Evolutionary conservation across 495 filamentous ascomycete species (phyloP).

Genomic region (Penicillium ochrochloron): DNA sequence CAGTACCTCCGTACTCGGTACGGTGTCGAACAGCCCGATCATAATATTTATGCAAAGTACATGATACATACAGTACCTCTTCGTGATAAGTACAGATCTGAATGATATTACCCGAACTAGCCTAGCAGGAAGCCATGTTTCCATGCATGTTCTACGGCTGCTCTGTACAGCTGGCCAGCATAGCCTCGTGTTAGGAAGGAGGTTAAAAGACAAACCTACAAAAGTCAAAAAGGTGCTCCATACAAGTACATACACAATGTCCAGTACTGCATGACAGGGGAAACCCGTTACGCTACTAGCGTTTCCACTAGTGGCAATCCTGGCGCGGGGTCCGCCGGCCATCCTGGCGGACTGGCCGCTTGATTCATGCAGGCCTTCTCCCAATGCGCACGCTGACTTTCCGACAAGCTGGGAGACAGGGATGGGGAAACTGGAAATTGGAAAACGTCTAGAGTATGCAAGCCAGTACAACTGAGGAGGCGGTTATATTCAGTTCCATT

Average conservation of each 20-base stretch:
- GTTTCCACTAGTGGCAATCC: conserved; percentile 16
- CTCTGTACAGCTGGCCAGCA: conserved; percentile 28
- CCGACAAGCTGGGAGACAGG: neutral
- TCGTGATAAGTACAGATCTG: neutral
- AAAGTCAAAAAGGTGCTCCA: neutral
- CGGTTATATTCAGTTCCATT: neutral
- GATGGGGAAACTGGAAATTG: neutral
- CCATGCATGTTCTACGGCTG: conserved; percentile 53
- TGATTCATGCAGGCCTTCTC: conserved; percentile 7
- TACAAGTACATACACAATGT: neutral
- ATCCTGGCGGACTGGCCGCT: conserved; percentile 13
- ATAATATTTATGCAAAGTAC: neutral
- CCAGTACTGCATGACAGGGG: conserved; percentile 25
- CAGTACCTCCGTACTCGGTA: conserved; percentile 1
- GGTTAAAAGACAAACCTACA: neutral
- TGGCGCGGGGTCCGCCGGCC: conserved; percentile 17
- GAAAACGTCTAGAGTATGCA: neutral
- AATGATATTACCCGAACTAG: conserved; percentile 3
- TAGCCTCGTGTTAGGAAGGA: conserved; percentile 2
- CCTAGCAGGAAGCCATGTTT: conserved; percentile 37
- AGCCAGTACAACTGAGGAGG: neutral
- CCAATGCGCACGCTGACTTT: conserved; percentile 1
- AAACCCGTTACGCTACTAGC: conserved; percentile 16
- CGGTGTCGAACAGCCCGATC: neutral
- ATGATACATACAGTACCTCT: neutral